Conservation (phyloP, 1,284 basidiomycete genomes). For the Quambalaria eucalypti region DNA sequence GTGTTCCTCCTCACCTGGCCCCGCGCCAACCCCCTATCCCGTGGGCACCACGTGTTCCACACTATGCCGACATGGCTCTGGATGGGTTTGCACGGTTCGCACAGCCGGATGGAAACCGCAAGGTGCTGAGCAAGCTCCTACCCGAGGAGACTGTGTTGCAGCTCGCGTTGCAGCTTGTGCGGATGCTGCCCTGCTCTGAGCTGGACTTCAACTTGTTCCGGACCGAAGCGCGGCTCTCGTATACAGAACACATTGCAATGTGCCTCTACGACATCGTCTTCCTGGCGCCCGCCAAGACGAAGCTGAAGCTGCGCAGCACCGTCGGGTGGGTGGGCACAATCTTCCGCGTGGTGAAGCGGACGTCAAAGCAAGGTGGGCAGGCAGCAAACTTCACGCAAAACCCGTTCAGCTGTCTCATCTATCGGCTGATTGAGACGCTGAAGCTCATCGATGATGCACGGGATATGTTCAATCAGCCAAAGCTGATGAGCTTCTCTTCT, state of each 20-base stretch:
- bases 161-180: constrained; percentile 64
- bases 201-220: constrained; percentile 67
- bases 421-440: constrained; percentile 71
- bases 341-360: constrained; percentile 49
- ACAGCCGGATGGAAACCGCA: constrained; percentile 69
- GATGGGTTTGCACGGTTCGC: constrained; percentile 72
- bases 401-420: constrained; percentile 59
- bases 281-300: constrained; percentile 65
- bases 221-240: constrained; percentile 60
- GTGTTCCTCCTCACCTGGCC: not conserved
- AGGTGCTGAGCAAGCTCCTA: constrained; percentile 59
- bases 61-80: constrained; percentile 65
- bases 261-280: constrained; percentile 78
- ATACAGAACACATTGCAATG: constrained; percentile 69
- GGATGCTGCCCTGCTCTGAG: constrained; percentile 69
- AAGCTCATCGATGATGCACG: constrained; percentile 71
- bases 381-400: constrained; percentile 55
- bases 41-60: constrained; percentile 48
- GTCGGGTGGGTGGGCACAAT: constrained; percentile 49
- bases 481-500: constrained; percentile 29
- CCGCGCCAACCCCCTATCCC: constrained; percentile 35
- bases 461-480: constrained; percentile 62
- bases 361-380: constrained; percentile 38
- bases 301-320: constrained; percentile 57
- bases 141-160: constrained; percentile 57